Conservation (phyloP, 2,329 filamentous ascomycete genomes). For the Aureobasidium pullulans region DNA sequence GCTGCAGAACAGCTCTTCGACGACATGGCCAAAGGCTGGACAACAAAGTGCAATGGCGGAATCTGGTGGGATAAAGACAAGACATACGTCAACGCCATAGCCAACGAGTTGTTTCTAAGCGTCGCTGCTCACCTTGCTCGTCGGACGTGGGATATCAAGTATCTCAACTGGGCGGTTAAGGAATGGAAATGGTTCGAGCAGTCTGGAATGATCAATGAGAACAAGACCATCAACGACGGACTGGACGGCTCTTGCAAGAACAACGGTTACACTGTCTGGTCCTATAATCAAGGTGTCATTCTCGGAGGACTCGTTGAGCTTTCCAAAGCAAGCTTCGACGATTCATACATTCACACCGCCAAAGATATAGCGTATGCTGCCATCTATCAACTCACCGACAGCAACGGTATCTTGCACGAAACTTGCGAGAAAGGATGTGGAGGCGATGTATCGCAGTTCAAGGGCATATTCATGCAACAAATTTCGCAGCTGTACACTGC, state of each 20-base stretch:
- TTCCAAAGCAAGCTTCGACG: constrained; percentile 30
- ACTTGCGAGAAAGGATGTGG: constrained; percentile 31
- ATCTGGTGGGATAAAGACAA: constrained; percentile 41
- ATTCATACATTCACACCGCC: constrained; percentile 28
- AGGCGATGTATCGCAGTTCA: constrained; percentile 50
- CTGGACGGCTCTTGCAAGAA: constrained; percentile 42
- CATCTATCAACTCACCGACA: constrained; percentile 29
- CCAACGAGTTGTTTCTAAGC: constrained; percentile 49
- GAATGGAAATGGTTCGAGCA: constrained; percentile 45
- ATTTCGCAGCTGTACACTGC: constrained; percentile 49
- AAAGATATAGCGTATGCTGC: constrained; percentile 31
- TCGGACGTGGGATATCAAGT: constrained; percentile 31
- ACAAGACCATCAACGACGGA: constrained; percentile 47
- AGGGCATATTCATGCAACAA: constrained; percentile 63
- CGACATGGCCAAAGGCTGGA: constrained; percentile 35
- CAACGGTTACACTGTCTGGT: constrained; percentile 34
- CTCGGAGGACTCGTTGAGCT: constrained; percentile 52
- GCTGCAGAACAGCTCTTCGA: constrained; percentile 42
- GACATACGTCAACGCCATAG: constrained; percentile 42
- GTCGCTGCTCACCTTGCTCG: constrained; percentile 48
- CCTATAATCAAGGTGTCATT: constrained; percentile 56
- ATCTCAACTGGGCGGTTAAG: constrained; percentile 38
- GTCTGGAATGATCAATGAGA: constrained; percentile 40
- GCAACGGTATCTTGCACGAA: constrained; percentile 33
- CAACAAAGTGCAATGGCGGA: constrained; percentile 36